Evolutionary conservation across 73 alveolate genomes (phyloP).

Genomic region (Paramecium sexaurelia): DNA sequence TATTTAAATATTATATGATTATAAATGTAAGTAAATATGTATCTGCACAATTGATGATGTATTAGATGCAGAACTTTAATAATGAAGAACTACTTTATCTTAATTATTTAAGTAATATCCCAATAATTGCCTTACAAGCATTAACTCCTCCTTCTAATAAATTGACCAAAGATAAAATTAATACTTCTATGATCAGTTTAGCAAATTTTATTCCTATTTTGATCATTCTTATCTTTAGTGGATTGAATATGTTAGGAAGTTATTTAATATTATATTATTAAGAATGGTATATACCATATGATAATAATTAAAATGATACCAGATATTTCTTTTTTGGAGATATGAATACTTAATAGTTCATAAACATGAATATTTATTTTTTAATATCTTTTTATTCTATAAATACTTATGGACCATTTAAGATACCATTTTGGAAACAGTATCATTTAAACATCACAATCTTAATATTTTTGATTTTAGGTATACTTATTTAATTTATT

Average conservation of each 20-base stretch:
- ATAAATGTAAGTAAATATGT: constrained; percentile 16
- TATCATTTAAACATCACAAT: neutral
- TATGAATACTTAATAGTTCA: neutral
- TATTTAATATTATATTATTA: neutral
- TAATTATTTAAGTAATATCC: constrained; percentile 9
- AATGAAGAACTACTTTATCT: neutral
- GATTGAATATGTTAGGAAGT: neutral
- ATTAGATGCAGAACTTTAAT: neutral
- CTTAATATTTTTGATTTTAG: neutral
- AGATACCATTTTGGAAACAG: neutral
- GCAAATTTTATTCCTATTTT: neutral
- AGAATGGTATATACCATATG: neutral
- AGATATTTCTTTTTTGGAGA: neutral
- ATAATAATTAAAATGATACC: neutral
- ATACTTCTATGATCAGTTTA: neutral
- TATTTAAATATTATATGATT: neutral
- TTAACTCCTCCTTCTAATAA: neutral
- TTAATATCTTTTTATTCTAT: neutral
- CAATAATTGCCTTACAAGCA: neutral
- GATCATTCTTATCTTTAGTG: neutral
- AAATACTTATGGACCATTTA: neutral
- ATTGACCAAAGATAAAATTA: neutral
- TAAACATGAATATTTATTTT: neutral
- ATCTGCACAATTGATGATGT: constrained; percentile 31
- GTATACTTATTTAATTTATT: neutral